Conservation (phyloP, 768 basidiomycete genomes). For the Lepiota venenata region DNA sequence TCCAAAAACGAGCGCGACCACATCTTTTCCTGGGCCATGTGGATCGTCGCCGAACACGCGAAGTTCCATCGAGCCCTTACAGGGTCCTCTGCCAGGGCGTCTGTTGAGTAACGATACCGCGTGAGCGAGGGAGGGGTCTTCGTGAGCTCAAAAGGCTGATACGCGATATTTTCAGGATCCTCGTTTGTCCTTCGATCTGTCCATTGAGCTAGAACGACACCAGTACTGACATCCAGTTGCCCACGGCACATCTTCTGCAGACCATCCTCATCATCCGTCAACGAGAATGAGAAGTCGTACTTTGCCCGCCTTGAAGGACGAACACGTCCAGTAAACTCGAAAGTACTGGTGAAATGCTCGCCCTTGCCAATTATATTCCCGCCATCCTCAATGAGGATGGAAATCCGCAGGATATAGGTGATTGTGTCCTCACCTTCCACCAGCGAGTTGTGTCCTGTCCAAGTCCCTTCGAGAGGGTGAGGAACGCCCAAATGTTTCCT, state of each 20-base stretch:
- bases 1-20: slow-evolving; percentile 31
- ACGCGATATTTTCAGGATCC: slow-evolving; percentile 20
- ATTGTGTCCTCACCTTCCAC: slow-evolving; percentile 23
- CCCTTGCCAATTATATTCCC: slow-evolving; percentile 27
- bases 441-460: slow-evolving; percentile 26
- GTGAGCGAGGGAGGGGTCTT: slow-evolving; percentile 25
- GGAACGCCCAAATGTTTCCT: slow-evolving; percentile 7
- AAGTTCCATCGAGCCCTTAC: slow-evolving; percentile 29
- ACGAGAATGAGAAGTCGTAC: slow-evolving; percentile 22
- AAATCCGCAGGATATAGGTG: slow-evolving; percentile 25
- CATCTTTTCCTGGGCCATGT: slow-evolving; percentile 25
- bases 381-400: slow-evolving; percentile 21
- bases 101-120: slow-evolving; percentile 25
- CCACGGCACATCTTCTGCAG: slow-evolving; percentile 23
- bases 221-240: slow-evolving; percentile 15
- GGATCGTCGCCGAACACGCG: slow-evolving; percentile 24
- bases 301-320: slow-evolving; percentile 11
- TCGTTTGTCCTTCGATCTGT: slow-evolving; percentile 20
- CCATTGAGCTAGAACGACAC: slow-evolving; percentile 19
- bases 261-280: slow-evolving; percentile 26
- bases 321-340: slow-evolving; percentile 24
- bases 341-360: slow-evolving; percentile 28
- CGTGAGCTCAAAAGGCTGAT: slow-evolving; percentile 20
- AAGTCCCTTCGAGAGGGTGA: slow-evolving; percentile 28
- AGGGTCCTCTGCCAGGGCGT: slow-evolving; percentile 24